These are phyloP conservation scores for Iris macrosiphon DNA, from an alignment of 106 monocot genomes.

Conservation along the genomic window DNA sequence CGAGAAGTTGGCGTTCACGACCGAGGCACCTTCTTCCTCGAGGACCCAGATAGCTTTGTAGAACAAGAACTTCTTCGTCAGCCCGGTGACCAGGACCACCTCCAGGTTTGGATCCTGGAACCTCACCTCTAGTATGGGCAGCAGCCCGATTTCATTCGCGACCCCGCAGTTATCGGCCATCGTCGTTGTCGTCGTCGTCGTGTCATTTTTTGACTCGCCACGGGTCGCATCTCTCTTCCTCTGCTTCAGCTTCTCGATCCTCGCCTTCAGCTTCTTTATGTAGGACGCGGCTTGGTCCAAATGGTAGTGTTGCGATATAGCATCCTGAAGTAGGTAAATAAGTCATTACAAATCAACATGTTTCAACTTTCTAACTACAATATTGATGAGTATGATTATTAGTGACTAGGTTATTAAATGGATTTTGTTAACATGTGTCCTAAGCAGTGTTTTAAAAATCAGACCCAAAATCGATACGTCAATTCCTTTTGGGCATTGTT, in stretches of 20 bases:
- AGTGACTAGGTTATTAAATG: no score
- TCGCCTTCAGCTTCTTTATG: slow-evolving; percentile 24
- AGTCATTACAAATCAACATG: no score
- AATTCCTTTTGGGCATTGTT: no score
- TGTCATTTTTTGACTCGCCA: neutral
- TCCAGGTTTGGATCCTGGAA: slow-evolving; percentile 50
- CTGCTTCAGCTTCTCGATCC: slow-evolving; percentile 34
- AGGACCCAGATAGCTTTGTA: slow-evolving; percentile 46
- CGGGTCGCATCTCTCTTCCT: slow-evolving; percentile 1
- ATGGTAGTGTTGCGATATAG: slow-evolving; percentile 19
- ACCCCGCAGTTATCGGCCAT: neutral
- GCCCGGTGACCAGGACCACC: slow-evolving; percentile 41
- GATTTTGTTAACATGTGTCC: no score
- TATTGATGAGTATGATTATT: no score
- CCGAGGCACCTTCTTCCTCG: slow-evolving; percentile 80
- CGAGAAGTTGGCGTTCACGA: slow-evolving; percentile 61
- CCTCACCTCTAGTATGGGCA: slow-evolving; percentile 67
- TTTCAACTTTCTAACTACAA: no score
- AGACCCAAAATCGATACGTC: no score
- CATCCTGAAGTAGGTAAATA: slow-evolving; percentile 15
- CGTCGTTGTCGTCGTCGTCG: neutral
- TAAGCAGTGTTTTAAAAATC: no score
- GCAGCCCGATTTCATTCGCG: neutral
- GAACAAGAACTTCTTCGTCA: slow-evolving; percentile 25
- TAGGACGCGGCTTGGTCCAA: slow-evolving; percentile 31